Conservation (phyloP, 2,329 filamentous ascomycete species). For the Fusarium hostae region DNA sequence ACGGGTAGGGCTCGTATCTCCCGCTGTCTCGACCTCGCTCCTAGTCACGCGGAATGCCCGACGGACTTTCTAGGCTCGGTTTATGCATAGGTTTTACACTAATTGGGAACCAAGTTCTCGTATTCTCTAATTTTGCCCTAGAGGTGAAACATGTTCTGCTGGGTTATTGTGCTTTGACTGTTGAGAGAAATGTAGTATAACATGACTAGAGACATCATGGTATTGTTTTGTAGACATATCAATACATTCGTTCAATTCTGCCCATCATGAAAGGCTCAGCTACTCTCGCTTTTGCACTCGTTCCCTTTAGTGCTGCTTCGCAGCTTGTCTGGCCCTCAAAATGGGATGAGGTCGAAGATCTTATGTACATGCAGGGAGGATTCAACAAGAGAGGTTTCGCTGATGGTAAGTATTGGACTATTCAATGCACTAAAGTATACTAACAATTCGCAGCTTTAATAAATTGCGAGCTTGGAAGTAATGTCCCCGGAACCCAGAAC, state of each 20-base stretch:
- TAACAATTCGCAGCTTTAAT: slow-evolving; percentile 18
- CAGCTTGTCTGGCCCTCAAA: slow-evolving; percentile 35
- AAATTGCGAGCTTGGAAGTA: slow-evolving; percentile 33
- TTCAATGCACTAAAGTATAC: not conserved
- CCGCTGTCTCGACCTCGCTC: not conserved
- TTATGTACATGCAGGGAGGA: slow-evolving; percentile 15
- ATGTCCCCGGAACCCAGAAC: slow-evolving; percentile 32
- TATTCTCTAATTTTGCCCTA: slow-evolving; percentile 5
- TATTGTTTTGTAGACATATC: not conserved
- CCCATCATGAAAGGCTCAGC: slow-evolving; percentile 14
- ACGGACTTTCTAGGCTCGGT: not conserved
- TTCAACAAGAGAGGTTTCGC: slow-evolving; percentile 6
- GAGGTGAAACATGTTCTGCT: slow-evolving; percentile 3
- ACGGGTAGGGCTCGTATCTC: not conserved
- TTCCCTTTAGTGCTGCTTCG: not conserved
- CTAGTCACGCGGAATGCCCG: not conserved
- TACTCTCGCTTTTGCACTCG: slow-evolving; percentile 2
- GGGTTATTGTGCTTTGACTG: not conserved
- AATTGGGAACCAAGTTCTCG: not conserved
- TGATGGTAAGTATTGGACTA: not conserved
- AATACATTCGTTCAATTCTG: not conserved
- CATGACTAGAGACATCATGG: not conserved
- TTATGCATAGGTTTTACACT: not conserved
- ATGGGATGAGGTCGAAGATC: slow-evolving; percentile 33
- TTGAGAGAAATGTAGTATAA: not conserved